Evolutionary conservation across 2,329 filamentous ascomycete species (phyloP).

Genomic region (Aspergillus viridinutans): DNA sequence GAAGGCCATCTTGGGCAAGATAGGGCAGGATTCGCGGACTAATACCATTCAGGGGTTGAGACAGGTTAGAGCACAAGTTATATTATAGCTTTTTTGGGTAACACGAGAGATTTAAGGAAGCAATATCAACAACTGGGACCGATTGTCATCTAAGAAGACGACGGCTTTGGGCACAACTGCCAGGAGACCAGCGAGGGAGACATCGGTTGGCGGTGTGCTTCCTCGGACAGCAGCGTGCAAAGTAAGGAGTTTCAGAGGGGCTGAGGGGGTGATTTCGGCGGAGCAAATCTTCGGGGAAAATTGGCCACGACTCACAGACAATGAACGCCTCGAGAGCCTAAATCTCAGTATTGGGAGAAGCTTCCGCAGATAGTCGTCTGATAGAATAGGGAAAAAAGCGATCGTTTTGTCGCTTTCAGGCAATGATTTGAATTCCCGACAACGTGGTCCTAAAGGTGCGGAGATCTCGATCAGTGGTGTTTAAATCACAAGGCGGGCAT

Average conservation of each 20-base stretch:
- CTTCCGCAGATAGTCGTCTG: constrained; percentile 6
- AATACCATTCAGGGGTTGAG: constrained; percentile 21
- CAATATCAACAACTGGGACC: constrained; percentile 8
- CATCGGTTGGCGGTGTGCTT: constrained; percentile 30
- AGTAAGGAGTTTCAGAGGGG: constrained; percentile 37
- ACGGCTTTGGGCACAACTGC: constrained; percentile 1
- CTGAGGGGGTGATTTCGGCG: constrained; percentile 31
- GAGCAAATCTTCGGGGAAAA: constrained; percentile 26
- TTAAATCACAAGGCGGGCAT: constrained; percentile 20
- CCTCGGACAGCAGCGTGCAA: constrained; percentile 17
- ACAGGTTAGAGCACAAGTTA: constrained; percentile 21
- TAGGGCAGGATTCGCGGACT: constrained; percentile 27
- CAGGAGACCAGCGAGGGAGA: constrained; percentile 7
- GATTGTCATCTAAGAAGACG: constrained; percentile 12
- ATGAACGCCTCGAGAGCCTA: constrained; percentile 35
- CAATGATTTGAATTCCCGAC: constrained; percentile 8
- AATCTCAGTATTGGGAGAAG: constrained; percentile 11
- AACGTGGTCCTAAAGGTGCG: constrained; percentile 26
- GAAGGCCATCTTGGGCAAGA: constrained; percentile 56
- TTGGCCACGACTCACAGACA: constrained; percentile 32
- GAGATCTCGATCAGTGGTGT: constrained; percentile 27
- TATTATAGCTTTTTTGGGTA: constrained; percentile 12
- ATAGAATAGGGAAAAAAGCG: constrained; percentile 17
- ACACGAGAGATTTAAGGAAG: constrained; percentile 6
- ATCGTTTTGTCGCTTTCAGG: constrained; percentile 10